Base-by-base conservation (phyloP, 2,329 filamentous ascomycete genomes). In the Botryosphaeria dothidea region DNA sequence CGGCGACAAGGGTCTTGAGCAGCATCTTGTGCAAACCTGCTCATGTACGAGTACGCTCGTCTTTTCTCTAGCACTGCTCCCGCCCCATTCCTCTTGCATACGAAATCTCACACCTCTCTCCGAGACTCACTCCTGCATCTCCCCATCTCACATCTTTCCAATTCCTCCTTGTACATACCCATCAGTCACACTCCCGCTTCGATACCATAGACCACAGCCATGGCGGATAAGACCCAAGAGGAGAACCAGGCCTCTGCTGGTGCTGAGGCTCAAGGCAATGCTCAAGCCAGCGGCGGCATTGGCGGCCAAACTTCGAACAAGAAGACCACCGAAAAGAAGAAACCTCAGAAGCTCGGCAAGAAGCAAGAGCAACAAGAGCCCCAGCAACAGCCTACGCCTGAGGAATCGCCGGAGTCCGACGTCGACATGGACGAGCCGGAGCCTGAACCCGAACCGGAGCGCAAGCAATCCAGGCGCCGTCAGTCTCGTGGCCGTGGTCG, bases 401-500 rank as follows among this genome's bases (percentile, higher is more conserved):
- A 75, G 34, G 69, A 72, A 31, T 65, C 63, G 25, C 63, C 63
- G 15, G 76, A 78, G 67, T 79, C 80, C 70, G 78, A 82, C 68
- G 80, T 75, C 65, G 78, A 79, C 70, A 77, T 75, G 69, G 79
- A 79, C 46, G 77, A 83, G 67, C 75, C 75, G 51, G 77, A 83
- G 69, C 80, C 80, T 51, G 77, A 84, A 69, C 79, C 75, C 65
- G 74, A 82, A 68, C 78, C 78, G 66, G 36, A 54, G 71, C 79
- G 75, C 67, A 74, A 75, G 69, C 76, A 79, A 71, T 82, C 81
- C 58, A 77, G 80, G 65, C 79, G 81, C 67, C 80, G 82, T 68
- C 80, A 83, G 68, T 81, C 80, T 66, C 81, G 82, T 67, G 82
- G 82, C 41, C 81, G 82, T 63, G 81, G 82, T 41, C 79, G 82